phyloP scores from a whole-genome alignment of 352 stramenopile species.

The Pythium aquatile region DNA sequence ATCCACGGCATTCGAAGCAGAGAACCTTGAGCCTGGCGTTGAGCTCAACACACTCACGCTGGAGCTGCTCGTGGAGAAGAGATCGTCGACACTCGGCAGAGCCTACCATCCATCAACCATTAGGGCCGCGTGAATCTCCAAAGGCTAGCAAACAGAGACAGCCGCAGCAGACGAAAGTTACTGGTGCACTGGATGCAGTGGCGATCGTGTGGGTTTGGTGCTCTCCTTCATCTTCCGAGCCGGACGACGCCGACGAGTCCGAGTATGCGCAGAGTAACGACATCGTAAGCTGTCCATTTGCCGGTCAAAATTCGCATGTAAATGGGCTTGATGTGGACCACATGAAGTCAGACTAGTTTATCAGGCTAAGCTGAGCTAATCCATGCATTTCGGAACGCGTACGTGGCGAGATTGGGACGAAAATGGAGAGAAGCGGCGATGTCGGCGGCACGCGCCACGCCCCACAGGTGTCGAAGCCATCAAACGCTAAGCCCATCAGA shows the following conservation, averaged over 20 bases:
- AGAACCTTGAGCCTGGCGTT: not conserved
- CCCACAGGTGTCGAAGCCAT: not conserved
- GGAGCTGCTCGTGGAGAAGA: conserved; percentile 16
- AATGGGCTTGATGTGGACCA: not conserved
- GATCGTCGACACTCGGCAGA: conserved; percentile 27
- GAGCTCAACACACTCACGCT: conserved; percentile 5
- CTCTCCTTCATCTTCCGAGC: conserved; percentile 30
- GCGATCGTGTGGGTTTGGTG: not conserved
- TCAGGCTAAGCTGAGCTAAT: not conserved
- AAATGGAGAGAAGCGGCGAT: not conserved
- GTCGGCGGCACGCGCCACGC: not conserved
- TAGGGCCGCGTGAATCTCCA: not conserved
- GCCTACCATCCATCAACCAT: conserved; percentile 5
- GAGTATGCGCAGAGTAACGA: conserved; percentile 70
- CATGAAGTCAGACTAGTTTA: not conserved
- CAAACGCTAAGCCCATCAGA: too few relatives aligned
- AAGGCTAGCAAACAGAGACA: not conserved
- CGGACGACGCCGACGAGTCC: conserved; percentile 43
- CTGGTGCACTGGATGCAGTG: not conserved
- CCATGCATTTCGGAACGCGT: not conserved
- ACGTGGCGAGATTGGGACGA: not conserved
- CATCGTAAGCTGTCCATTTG: conserved; percentile 18
- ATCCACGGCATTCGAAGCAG: not conserved
- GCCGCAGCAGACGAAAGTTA: not conserved
- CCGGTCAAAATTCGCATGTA: too few relatives aligned